Evolutionary conservation across 2,329 filamentous ascomycete species (phyloP).

Genomic region (Colletotrichum euphorbiae): DNA sequence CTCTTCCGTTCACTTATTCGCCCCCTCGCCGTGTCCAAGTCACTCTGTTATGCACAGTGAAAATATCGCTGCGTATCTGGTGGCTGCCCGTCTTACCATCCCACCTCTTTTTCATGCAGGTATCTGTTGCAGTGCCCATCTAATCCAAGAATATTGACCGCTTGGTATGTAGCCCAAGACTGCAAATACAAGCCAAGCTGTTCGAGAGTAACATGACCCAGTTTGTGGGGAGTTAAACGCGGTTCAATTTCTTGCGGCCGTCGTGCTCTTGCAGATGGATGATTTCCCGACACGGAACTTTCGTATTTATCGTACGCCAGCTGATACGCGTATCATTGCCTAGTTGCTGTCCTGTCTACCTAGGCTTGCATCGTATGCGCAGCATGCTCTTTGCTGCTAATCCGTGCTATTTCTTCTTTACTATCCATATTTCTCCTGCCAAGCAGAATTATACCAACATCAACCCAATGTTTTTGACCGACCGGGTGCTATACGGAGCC

Average conservation of each 20-base stretch:
- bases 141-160: constrained; percentile 18
- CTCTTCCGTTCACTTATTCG: constrained; percentile 24
- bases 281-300: background rate
- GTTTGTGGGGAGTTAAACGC: constrained; percentile 2
- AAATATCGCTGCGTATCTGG: background rate
- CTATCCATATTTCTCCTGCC: constrained; percentile 26
- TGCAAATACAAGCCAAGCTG: background rate
- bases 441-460: constrained; percentile 25
- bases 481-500: background rate
- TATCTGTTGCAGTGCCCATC: constrained; percentile 30
- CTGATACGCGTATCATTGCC: constrained; percentile 34
- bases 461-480: background rate
- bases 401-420: background rate
- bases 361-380: constrained; percentile 7
- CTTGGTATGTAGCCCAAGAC: constrained; percentile 5
- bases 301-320: constrained; percentile 11
- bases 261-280: background rate
- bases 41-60: background rate
- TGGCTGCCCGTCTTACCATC: background rate
- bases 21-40: background rate
- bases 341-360: constrained; percentile 27
- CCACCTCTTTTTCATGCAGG: constrained; percentile 22
- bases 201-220: background rate
- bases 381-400: constrained; percentile 15
- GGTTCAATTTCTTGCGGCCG: background rate